These are phyloP conservation scores for Helenozyma baotianmanensis DNA, from an alignment of 805 yeast genomes.

Conservation along the genomic window DNA sequence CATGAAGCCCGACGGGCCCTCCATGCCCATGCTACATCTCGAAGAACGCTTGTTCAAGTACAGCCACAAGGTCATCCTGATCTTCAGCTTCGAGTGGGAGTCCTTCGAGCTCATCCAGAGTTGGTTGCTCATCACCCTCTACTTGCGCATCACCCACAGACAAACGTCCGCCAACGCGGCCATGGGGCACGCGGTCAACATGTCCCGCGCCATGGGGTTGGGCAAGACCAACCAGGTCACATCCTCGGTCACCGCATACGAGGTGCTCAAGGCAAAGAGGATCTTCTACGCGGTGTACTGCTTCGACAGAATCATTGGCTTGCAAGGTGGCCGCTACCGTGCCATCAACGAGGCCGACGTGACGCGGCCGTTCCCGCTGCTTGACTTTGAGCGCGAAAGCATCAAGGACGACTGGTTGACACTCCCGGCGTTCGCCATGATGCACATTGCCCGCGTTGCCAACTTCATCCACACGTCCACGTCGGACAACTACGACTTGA, in stretches of 20 bases:
- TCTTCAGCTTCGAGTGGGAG: conserved; percentile 48
- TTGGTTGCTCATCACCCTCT: conserved; percentile 44
- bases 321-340: conserved; percentile 48
- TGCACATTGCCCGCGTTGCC: conserved; percentile 39
- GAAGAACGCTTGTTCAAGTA: conserved; percentile 43
- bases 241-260: conserved; percentile 30
- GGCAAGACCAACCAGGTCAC: conserved; percentile 22
- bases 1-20: conserved; percentile 15
- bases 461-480: conserved; percentile 30
- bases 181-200: conserved; percentile 37
- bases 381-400: conserved; percentile 23
- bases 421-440: conserved; percentile 41
- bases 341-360: conserved; percentile 34
- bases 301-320: conserved; percentile 48
- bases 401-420: conserved; percentile 47
- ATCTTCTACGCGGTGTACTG: conserved; percentile 54
- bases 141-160: conserved; percentile 40
- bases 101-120: conserved; percentile 47
- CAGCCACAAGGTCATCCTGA: conserved; percentile 33
- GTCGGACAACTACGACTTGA: conserved; percentile 21
- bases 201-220: conserved; percentile 43
- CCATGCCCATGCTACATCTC: conserved; percentile 21
- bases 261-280: conserved; percentile 43
- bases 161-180: conserved; percentile 42
- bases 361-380: conserved; percentile 27